A percentile compares a stretch with the other conserved stretches of the same genome.
phyloP scores from a whole-genome alignment of 2,329 filamentous ascomycete species.

The Claviceps sp. region DNA sequence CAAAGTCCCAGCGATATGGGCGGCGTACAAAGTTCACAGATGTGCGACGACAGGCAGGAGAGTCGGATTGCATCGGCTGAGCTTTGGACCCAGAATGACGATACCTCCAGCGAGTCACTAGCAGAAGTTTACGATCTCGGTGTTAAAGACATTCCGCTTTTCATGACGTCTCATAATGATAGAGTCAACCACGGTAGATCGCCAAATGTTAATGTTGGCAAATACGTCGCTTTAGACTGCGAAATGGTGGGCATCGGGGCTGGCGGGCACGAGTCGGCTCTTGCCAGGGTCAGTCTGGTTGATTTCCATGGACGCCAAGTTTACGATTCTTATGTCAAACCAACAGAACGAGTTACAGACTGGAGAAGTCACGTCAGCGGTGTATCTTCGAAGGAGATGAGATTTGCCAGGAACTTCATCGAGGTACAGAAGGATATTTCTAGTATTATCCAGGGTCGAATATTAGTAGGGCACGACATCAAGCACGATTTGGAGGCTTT shows the following conservation, averaged over 20 bases:
- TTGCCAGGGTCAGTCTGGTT: slow-evolving; percentile 80
- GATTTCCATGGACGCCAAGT: slow-evolving; percentile 89
- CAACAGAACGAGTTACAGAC: slow-evolving; percentile 67
- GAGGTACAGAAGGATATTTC: slow-evolving; percentile 64
- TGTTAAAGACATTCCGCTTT: slow-evolving; percentile 31
- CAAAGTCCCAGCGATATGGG: slow-evolving; percentile 33
- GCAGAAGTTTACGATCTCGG: slow-evolving; percentile 49
- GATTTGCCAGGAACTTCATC: slow-evolving; percentile 54
- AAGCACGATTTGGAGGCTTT: slow-evolving; percentile 67
- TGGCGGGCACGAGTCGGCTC: slow-evolving; percentile 54
- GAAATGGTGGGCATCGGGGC: slow-evolving; percentile 91
- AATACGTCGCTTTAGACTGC: slow-evolving; percentile 88
- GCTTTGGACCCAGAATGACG: slow-evolving; percentile 47
- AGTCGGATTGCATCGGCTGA: slow-evolving; percentile 40
- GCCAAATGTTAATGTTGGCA: slow-evolving; percentile 56
- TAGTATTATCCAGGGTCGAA: slow-evolving; percentile 52
- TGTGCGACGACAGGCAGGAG: slow-evolving; percentile 23
- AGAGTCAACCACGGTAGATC: slow-evolving; percentile 52
- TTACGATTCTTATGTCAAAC: slow-evolving; percentile 85
- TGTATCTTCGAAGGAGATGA: slow-evolving; percentile 61
- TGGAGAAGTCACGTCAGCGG: slow-evolving; percentile 84
- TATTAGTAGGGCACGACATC: slow-evolving; percentile 75
- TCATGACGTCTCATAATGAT: slow-evolving; percentile 32
- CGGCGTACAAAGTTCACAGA: slow-evolving; percentile 35
- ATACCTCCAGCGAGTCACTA: slow-evolving; percentile 45